These are phyloP conservation scores for Fusarium gaditjirri DNA, from an alignment of 2,329 filamentous ascomycete genomes.

Conservation along the genomic window DNA sequence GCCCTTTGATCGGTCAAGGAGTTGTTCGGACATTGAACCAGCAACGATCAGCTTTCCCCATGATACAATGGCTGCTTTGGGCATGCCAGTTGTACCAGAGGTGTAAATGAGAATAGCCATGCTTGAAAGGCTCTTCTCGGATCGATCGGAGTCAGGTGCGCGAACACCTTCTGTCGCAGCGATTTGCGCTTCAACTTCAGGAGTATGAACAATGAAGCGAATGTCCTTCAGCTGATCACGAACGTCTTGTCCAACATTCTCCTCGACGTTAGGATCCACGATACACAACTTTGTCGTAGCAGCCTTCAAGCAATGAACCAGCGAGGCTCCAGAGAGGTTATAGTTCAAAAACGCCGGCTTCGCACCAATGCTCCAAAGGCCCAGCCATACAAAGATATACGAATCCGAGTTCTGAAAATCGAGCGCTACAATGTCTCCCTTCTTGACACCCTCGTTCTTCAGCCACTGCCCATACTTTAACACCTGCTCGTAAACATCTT, in stretches of 20 bases:
- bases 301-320: constrained; percentile 78
- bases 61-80: constrained; percentile 81
- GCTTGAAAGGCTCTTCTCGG: constrained; percentile 60
- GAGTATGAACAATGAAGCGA: constrained; percentile 70
- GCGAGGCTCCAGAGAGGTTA: constrained; percentile 76
- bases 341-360: constrained; percentile 90
- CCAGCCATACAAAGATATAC: constrained; percentile 80
- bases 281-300: constrained; percentile 75
- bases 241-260: constrained; percentile 68
- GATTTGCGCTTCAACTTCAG: constrained; percentile 66
- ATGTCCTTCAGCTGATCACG: constrained; percentile 60
- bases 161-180: constrained; percentile 62
- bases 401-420: constrained; percentile 84
- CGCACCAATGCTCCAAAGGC: constrained; percentile 84
- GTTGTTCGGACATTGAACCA: constrained; percentile 50
- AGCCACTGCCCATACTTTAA: constrained; percentile 82
- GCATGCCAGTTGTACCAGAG: constrained; percentile 85
- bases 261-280: constrained; percentile 70
- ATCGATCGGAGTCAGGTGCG: constrained; percentile 66
- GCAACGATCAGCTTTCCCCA: constrained; percentile 73
- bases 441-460: constrained; percentile 69
- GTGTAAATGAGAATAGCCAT: constrained; percentile 85
- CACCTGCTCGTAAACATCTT: constrained; percentile 75
- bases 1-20: constrained; percentile 66
- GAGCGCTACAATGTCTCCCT: constrained; percentile 81